A percentile compares a stretch with the other conserved stretches of the same genome.
These are phyloP conservation scores for Cladosporium velox DNA, from an alignment of 2,329 filamentous ascomycete species.

Conservation along the genomic window DNA sequence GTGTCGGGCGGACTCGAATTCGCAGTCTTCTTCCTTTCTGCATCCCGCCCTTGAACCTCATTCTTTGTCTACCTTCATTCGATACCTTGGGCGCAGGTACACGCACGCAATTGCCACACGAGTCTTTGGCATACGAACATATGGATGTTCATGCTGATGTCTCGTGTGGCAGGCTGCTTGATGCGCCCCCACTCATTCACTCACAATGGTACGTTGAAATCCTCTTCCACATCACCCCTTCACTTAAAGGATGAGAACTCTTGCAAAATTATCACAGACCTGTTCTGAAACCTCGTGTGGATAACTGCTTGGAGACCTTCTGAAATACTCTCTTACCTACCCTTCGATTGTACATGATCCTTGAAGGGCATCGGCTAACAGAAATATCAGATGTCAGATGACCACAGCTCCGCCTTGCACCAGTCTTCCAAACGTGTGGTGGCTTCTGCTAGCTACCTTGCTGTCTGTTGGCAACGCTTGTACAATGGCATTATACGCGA, in stretches of 20 bases:
- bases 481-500: slow-evolving; percentile 11
- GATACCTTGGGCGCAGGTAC: not conserved
- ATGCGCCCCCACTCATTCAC: not conserved
- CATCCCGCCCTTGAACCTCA: not conserved
- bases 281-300: slow-evolving; percentile 22
- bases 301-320: slow-evolving; percentile 23
- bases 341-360: not conserved
- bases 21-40: not conserved
- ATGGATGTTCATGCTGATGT: not conserved
- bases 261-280: slow-evolving; percentile 23
- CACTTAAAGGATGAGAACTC: slow-evolving; percentile 19
- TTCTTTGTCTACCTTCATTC: not conserved
- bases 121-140: not conserved
- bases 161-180: not conserved
- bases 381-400: not conserved
- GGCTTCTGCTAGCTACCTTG: not conserved
- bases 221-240: not conserved
- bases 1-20: not conserved
- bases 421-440: not conserved
- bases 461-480: not conserved
- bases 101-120: not conserved
- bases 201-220: slow-evolving; percentile 14
- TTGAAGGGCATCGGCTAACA: slow-evolving; percentile 7
- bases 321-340: slow-evolving; percentile 5
- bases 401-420: not conserved